These are phyloP conservation scores for Malassezia sp. DNA, from an alignment of 1,284 basidiomycete species.

Conservation along the genomic window DNA sequence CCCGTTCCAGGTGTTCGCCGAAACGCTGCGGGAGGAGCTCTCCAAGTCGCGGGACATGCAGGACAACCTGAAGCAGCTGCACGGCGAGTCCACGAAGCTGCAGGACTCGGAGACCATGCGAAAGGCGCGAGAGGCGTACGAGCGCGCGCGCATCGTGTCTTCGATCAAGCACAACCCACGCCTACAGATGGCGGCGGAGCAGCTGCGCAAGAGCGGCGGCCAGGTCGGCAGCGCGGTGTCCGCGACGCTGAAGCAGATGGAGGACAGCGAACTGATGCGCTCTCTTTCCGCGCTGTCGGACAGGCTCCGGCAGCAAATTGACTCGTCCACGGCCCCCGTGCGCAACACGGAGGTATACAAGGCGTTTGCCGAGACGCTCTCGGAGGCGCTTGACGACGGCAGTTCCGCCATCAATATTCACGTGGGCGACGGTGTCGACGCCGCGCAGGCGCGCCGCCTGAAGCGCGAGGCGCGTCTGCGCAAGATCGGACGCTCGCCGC, in stretches of 20 bases:
- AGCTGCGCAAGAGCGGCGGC: constrained; percentile 74
- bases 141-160: constrained; percentile 79
- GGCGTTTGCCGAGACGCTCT: constrained; percentile 70
- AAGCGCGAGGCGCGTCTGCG: constrained; percentile 36
- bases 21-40: constrained; percentile 81
- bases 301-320: constrained; percentile 31
- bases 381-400: constrained; percentile 87
- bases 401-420: constrained; percentile 56
- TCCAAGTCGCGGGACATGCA: constrained; percentile 86
- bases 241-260: constrained; percentile 78
- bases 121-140: constrained; percentile 75
- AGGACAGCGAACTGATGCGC: constrained; percentile 75
- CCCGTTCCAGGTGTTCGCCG: constrained; percentile 90
- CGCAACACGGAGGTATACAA: constrained; percentile 93
- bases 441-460: constrained; percentile 55
- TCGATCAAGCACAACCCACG: constrained; percentile 94
- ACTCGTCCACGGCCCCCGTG: constrained; percentile 51
- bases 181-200: constrained; percentile 77
- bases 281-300: constrained; percentile 32
- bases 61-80: constrained; percentile 89
- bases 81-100: constrained; percentile 91
- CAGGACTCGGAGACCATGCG: constrained; percentile 97
- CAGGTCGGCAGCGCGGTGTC: constrained; percentile 86
- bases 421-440: constrained; percentile 56
- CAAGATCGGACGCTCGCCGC: constrained; percentile 39